Evolutionary conservation across 345 rosid species (phyloP), one percentile per base, ranked within the genome.

Genomic region (Brassica cretica): DNA sequence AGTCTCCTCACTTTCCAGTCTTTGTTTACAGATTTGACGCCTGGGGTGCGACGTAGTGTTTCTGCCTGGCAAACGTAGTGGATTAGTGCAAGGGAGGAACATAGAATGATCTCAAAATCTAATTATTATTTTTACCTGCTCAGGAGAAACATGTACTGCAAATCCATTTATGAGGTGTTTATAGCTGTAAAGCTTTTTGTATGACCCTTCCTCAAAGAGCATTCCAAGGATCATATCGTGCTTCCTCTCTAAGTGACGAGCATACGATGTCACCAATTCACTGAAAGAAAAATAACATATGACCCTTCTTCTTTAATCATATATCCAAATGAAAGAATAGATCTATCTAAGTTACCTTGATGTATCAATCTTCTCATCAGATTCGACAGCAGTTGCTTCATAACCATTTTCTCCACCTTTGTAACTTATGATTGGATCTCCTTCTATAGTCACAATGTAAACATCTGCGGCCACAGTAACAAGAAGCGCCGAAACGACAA

Each of bases 1-100:
- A 93, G 97, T 83, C 84, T 86, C 83, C 87, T 89, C 75, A 96
- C 99, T 87, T 93, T 96, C 99, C 98, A 96, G 80, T 96, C 99
- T 85, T 89, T 88, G 82, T 85, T 88, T 77, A 96, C 94, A 59
- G 93, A 93, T 81, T 84, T 96, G 80, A 96, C 95, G 66, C 89
- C 89, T 44, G 96, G 86, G 61, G 89, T 82, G 69, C 66, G 92
- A 80, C 93, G 86, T 75, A 96, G 87, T 81, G 85, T 88, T 87
- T 90, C 96, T 84, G 90, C 99, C 99, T 95, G 90, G 82, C 85
- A 89, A 84, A 85, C 72, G 9, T 61, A 81, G 83, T 70, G 83
- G 73, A 81, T 80, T 44, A 78, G 66, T 29, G 88, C 84, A 78
- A 90, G 87, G 73, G 71, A 21, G 73, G 71, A 21, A 21, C 24